phyloP scores from a whole-genome alignment of 78 protist species.

The Bodo saltans region DNA sequence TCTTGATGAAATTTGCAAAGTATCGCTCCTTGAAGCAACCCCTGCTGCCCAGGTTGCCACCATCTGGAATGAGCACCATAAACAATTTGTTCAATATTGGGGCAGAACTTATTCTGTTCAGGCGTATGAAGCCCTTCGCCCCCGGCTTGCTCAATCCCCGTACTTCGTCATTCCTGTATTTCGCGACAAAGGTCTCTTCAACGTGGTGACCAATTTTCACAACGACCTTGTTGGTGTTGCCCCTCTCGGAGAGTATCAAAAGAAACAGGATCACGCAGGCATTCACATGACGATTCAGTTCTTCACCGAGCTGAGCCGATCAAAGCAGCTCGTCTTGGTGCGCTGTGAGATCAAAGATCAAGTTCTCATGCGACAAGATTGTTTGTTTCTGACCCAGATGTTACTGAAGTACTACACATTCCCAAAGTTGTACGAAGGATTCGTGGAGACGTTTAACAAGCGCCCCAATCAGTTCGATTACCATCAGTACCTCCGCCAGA shows the following conservation, averaged over 20 bases:
- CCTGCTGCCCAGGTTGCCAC: not conserved
- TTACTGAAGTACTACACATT: constrained; percentile 24
- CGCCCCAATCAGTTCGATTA: not conserved
- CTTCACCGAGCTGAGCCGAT: constrained; percentile 18
- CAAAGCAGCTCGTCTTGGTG: constrained; percentile 12
- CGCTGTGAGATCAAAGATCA: constrained; percentile 23
- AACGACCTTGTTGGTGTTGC: not conserved
- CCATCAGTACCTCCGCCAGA: constrained; percentile 1
- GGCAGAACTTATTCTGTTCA: not conserved
- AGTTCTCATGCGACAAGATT: constrained; percentile 2
- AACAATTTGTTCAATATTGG: constrained; percentile 6
- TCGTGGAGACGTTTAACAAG: constrained; percentile 24
- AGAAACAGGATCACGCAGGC: not conserved
- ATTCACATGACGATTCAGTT: constrained; percentile 33
- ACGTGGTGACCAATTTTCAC: constrained; percentile 24
- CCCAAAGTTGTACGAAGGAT: not conserved
- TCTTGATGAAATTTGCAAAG: constrained; percentile 4
- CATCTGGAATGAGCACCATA: constrained; percentile 23
- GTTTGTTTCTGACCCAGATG: constrained; percentile 18
- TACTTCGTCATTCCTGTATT: constrained; percentile 29
- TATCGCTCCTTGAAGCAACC: not conserved
- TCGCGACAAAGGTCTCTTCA: constrained; percentile 30
- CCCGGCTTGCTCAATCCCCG: not conserved
- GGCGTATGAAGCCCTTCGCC: not conserved
- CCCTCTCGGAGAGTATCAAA: constrained; percentile 22